Percentiles rank a stretch among this genome's conserved stretches.
These are phyloP conservation scores for Papilionanthe hybrid DNA, from an alignment of 116 monocot species.

Conservation along the genomic window DNA sequence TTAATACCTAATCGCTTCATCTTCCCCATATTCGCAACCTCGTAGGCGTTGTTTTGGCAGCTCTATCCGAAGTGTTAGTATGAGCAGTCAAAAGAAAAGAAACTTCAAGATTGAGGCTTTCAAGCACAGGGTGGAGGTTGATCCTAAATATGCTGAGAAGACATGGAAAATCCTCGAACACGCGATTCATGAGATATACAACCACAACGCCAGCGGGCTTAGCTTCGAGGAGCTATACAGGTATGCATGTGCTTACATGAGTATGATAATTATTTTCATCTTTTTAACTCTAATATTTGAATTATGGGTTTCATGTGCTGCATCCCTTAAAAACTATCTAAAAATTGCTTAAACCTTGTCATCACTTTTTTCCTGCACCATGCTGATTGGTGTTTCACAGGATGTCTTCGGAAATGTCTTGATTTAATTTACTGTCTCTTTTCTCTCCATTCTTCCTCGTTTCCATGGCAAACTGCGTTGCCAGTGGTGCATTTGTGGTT, in stretches of 20 bases:
- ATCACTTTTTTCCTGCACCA: not conserved
- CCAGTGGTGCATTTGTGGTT: not conserved
- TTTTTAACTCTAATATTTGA: not conserved
- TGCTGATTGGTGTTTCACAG: not conserved
- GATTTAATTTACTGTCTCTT: not conserved
- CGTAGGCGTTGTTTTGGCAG: not conserved
- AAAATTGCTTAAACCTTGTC: not conserved
- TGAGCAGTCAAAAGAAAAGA: slow-evolving; percentile 72
- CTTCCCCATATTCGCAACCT: not conserved
- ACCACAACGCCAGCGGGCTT: slow-evolving; percentile 94
- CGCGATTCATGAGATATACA: slow-evolving; percentile 94
- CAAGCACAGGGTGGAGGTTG: slow-evolving; percentile 85
- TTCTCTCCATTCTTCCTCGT: not conserved
- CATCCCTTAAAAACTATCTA: not conserved
- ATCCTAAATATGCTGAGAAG: slow-evolving; percentile 92
- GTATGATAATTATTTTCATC: not conserved
- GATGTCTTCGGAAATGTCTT: not conserved
- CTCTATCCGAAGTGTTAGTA: slow-evolving; percentile 16
- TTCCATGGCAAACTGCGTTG: not conserved
- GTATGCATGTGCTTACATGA: slow-evolving; percentile 19
- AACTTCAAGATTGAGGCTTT: slow-evolving; percentile 94
- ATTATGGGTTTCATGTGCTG: not conserved
- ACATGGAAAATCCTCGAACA: slow-evolving; percentile 89
- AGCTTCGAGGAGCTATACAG: slow-evolving; percentile 97
- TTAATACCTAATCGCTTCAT: not conserved